These are phyloP conservation scores for Pestalotiopsis sp. DNA, from an alignment of 2,329 filamentous ascomycete species.

Conservation along the genomic window DNA sequence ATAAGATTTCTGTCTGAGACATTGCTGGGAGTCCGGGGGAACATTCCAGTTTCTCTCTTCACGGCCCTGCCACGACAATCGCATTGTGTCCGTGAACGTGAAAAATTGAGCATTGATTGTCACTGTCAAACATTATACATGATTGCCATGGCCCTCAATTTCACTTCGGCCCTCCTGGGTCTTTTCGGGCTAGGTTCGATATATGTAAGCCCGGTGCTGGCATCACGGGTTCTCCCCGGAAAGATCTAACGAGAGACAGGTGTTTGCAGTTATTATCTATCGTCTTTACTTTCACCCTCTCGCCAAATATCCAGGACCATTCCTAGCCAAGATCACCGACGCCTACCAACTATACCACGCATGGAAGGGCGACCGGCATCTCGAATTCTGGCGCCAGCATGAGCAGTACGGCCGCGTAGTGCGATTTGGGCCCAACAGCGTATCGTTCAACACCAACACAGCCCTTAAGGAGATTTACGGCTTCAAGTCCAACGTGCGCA, in stretches of 20 bases:
- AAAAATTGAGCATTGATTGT: not conserved
- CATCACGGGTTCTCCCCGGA: not conserved
- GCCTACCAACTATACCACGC: conserved; percentile 72
- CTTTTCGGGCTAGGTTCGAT: not conserved
- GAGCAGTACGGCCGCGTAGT: conserved; percentile 71
- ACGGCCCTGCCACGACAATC: not conserved
- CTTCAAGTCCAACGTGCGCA: conserved; percentile 64
- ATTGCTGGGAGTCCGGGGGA: not conserved
- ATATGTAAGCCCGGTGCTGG: not conserved
- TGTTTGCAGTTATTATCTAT: conserved; percentile 49
- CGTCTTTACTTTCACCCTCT: conserved; percentile 66
- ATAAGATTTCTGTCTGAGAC: not conserved
- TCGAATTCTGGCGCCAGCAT: conserved; percentile 73
- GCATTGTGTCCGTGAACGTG: not conserved
- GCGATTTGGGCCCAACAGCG: conserved; percentile 76
- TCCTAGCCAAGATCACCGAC: conserved; percentile 65
- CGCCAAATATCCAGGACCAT: conserved; percentile 65
- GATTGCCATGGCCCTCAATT: not conserved
- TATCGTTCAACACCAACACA: conserved; percentile 75
- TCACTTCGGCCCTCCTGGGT: not conserved
- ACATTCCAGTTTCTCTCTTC: not conserved
- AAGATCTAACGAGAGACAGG: conserved; percentile 16
- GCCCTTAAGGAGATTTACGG: conserved; percentile 71
- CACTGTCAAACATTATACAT: not conserved
- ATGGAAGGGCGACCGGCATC: conserved; percentile 73